These are phyloP conservation scores for Gaillardinia entomophila DNA, from an alignment of 805 yeast genomes.

Conservation along the genomic window DNA sequence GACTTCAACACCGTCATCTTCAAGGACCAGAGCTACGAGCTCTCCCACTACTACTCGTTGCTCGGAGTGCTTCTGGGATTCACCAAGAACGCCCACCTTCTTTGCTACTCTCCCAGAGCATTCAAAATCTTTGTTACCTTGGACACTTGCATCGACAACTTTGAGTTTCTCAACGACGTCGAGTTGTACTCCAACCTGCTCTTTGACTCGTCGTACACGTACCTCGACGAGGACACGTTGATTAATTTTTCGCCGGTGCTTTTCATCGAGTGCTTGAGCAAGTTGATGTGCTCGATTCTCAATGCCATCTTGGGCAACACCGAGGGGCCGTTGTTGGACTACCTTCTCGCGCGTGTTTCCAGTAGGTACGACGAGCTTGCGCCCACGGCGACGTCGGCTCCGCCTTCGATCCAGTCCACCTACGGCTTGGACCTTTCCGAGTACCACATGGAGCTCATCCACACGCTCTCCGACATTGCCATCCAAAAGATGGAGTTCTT, in stretches of 20 bases:
- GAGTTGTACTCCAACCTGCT: constrained; percentile 23
- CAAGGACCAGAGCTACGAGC: constrained; percentile 11
- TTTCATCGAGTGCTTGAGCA: constrained; percentile 29
- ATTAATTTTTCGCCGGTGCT: constrained; percentile 29
- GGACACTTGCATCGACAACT: constrained; percentile 32
- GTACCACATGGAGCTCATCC: constrained; percentile 19
- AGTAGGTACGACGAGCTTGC: constrained; percentile 9
- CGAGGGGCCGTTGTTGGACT: constrained; percentile 19
- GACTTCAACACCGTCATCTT: constrained; percentile 23
- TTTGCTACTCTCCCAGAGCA: constrained; percentile 14
- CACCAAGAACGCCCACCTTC: constrained; percentile 18
- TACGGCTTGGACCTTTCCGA: constrained; percentile 16
- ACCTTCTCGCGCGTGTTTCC: constrained; percentile 20
- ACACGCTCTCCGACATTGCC: constrained; percentile 26
- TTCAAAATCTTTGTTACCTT: constrained; percentile 27
- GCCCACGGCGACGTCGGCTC: constrained; percentile 11
- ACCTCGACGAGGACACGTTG: constrained; percentile 20
- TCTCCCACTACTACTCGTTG: constrained; percentile 29
- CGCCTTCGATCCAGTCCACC: constrained; percentile 15
- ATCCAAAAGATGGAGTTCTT: constrained; percentile 38
- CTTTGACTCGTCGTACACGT: constrained; percentile 11
- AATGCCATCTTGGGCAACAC: constrained; percentile 22
- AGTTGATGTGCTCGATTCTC: constrained; percentile 29
- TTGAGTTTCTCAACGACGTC: constrained; percentile 31
- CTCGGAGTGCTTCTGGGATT: constrained; percentile 32